Base-by-base conservation (phyloP, 1,284 basidiomycete genomes). In the Sanguinoderma infundibulare region DNA sequence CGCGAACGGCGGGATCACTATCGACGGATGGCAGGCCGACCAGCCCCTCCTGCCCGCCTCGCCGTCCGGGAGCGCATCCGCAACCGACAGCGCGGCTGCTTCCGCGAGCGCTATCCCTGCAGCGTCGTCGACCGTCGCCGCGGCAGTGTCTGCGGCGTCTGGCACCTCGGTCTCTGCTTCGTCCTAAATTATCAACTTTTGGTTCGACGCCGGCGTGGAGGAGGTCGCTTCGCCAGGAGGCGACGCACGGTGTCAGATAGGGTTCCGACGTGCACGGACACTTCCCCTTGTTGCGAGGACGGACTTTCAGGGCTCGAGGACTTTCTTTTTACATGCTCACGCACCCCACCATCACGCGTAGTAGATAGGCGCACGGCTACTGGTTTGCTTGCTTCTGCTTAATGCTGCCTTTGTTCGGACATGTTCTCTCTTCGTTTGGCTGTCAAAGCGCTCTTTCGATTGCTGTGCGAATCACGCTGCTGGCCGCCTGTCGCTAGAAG, bases 1-100 rank as follows among this genome's bases (percentile, higher is more conserved):
- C 30, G 57, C 75, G 12, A 78, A 82, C 62, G 82, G 81, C 36
- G 68, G 72, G 22, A 63, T 72, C 51, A 65, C 57, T 51, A 71
- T 74, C 32, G 59, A 71, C 55, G 77, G 77, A 42, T 75, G 72
- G 73, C 34, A 54, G 35, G 38, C 35, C 30, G 51, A 51, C 55
- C 46, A 53, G 40, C 52, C 56, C 32, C 51, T 32, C 8, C 34
- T 47, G 36, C 12, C 40, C 24, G 26, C 22, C 35, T 50, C 59
- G 26, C 53, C 57, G 42, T 60, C 34, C 2, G 32, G 20, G 22
- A 35, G 26, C 36, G 20, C 10, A 3, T 40, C 47, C 9, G 22
- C 28, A 22, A 26, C 24, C 12, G 39, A 32, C 36, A 26, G 17
- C 5, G 32, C 28, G 32, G 47, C 54, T 15, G 53, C n/a, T 24